Conservation (phyloP, 2,329 filamentous ascomycete genomes). For the Pleoardoris graminearum region DNA sequence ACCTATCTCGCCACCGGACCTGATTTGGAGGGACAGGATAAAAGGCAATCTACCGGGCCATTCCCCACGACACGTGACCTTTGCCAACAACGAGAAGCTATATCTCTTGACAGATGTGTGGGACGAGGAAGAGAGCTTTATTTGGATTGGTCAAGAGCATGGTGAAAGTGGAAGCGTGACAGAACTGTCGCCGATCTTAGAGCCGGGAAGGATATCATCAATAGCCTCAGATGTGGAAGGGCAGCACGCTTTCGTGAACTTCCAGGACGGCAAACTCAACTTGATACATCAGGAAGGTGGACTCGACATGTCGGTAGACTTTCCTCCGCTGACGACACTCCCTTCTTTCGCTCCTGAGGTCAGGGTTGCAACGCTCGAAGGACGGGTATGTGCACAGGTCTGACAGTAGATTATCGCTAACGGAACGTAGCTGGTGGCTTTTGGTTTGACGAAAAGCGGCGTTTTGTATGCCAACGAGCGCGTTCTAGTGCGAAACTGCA, state of each 20-base stretch:
- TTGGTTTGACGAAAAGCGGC: constrained; percentile 75
- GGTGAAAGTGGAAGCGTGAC: constrained; percentile 15
- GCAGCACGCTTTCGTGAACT: constrained; percentile 26
- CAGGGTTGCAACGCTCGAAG: constrained; percentile 26
- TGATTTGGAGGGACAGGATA: constrained; percentile 41
- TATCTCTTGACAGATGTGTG: constrained; percentile 41
- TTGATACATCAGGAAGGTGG: constrained; percentile 18
- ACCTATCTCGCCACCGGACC: constrained; percentile 51
- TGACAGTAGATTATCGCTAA: constrained; percentile 17
- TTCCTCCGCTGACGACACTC: constrained; percentile 24
- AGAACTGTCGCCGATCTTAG: constrained; percentile 20
- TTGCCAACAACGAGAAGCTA: constrained; percentile 47
- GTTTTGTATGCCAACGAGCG: constrained; percentile 76
- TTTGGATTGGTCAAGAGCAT: constrained; percentile 33
- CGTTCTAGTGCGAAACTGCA: constrained; percentile 81
- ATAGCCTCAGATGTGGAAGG: constrained; percentile 29
- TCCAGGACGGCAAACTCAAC: constrained; percentile 26
- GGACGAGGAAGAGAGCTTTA: constrained; percentile 33
- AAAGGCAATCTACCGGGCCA: constrained; percentile 9
- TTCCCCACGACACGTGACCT: constrained; percentile 53
- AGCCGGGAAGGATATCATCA: constrained; percentile 26
- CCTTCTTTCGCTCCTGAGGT: constrained; percentile 34
- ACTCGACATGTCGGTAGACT: constrained; percentile 21
- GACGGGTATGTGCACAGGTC: constrained; percentile 23
- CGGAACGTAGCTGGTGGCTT: constrained; percentile 49